Evolutionary conservation across 805 yeast genomes (phyloP).

Genomic region (Yarrowia bubula): DNA sequence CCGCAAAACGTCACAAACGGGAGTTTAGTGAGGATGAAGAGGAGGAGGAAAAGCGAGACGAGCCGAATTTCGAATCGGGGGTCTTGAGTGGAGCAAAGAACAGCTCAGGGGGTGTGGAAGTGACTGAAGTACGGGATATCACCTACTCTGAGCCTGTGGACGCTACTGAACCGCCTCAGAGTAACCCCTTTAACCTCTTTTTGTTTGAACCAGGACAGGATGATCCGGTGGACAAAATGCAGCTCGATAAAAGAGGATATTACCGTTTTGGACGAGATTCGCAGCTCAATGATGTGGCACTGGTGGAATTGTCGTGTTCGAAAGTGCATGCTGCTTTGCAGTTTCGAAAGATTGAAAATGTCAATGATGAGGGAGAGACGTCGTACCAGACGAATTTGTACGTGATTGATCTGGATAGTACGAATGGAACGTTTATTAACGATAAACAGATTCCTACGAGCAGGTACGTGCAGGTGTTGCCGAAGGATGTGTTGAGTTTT

Average conservation of each 20-base stretch:
- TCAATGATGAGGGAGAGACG: slow-evolving; percentile 17
- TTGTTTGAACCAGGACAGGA: slow-evolving; percentile 15
- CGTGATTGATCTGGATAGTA: slow-evolving; percentile 16
- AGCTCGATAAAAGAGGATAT: neutral
- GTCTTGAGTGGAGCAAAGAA: neutral
- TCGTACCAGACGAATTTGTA: slow-evolving; percentile 9
- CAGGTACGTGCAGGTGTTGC: slow-evolving; percentile 15
- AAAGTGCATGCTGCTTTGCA: slow-evolving; percentile 18
- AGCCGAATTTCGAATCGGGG: slow-evolving; percentile 1
- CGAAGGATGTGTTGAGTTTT: slow-evolving; percentile 15
- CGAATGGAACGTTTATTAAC: slow-evolving; percentile 10
- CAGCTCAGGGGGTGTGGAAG: neutral
- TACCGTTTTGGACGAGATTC: slow-evolving; percentile 23
- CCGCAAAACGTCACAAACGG: neutral
- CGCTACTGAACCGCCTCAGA: slow-evolving; percentile 10
- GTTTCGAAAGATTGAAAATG: slow-evolving; percentile 18
- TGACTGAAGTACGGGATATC: neutral
- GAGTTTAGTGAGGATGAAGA: slow-evolving; percentile 20
- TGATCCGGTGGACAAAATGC: neutral
- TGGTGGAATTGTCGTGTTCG: slow-evolving; percentile 2
- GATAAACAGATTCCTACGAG: slow-evolving; percentile 15
- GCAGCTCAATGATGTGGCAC: neutral
- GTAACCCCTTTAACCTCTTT: neutral
- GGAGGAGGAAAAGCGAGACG: neutral
- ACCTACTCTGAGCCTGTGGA: slow-evolving; percentile 13